Evolutionary conservation across 768 basidiomycete species (phyloP), one percentile per base, ranked within the genome.

Genomic region (Russula griseocarnosa): DNA sequence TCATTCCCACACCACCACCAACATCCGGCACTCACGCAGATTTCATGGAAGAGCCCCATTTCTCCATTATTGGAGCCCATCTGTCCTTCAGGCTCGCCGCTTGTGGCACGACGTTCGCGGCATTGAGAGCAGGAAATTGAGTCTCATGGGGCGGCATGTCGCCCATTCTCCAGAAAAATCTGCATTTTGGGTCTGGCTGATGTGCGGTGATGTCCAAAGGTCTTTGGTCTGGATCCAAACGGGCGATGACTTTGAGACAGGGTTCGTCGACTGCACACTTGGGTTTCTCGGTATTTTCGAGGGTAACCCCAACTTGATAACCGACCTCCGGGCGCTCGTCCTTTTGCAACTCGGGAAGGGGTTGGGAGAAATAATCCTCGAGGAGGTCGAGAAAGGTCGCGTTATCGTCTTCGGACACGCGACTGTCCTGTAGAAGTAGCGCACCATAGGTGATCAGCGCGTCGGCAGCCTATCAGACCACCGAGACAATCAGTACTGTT

Each of bases 211-310:
- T 86, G 73, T 98, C 95, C 56, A 98, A 74, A 8, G 95, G 95
- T 34, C 95, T 76, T 71, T 98, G 92, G 0, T 81, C 74, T 3
- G 86, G 86, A 44, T 90, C 90, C 26, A 98, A 79, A 3, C 78
- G 77, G 56, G 83, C 82, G 67, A 98, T 98, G 63, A 98, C 80
- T 46, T 79, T 78, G 47, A 92, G 80, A 72, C 95, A 98, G 13
- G 90, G 85, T 54, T 90, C 87, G 71, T 94, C 83, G 11, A 84
- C 86, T 5, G 91, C 89, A 73, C 91, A 93, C 73, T 85, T 90
- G 42, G 89, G 88, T 70, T 92, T 93, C 77, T 97, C 95, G 2
- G 94, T 98, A 74, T 95, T 94, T 76, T 95, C 93, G n/a, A 96
- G 84, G 5, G 94, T 97, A 5, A 94, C 93, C 2, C 95, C 94